Base-by-base conservation (phyloP, 441 rosid species). In the Erodium moschatum region DNA sequence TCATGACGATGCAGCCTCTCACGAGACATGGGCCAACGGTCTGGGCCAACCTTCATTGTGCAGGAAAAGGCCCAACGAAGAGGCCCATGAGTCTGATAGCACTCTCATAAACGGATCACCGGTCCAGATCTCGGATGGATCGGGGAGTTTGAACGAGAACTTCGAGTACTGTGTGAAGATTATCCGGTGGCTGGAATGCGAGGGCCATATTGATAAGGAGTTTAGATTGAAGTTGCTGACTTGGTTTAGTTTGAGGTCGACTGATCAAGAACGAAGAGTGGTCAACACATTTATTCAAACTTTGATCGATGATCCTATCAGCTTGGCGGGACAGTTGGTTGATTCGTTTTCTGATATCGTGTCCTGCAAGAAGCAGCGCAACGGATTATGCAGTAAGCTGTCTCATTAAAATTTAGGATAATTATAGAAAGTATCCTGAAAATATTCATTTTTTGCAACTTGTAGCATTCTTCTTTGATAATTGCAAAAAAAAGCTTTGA, bases 211-310 rank as follows among this genome's bases (percentile, higher is more conserved):
- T 1, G 78, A 86, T 67, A 89, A 82, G 78, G 90, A 84, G 65
- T 95, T 95, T 76, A 88, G 97, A 79, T 74, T 89, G 78, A 95
- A 85, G 70, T 82, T 95, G 81, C 78, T 95, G 70, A 91, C 99
- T 61, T 95, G 99, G 97, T 95, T 84, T 81, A 89, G 99, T 79
- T 76, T 90, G 77, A 84, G 93, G 76, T 91, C 99, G 13, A 89
- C 91, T 0, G 87, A 81, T 40, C 95, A 85, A 70, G 97, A 95
- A 73, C 94, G 96, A 11, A 79, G 97, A 63, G 94, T 95, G 68
- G 96, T 95, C 68, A 86, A 84, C 75, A 85, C 96, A 21, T 95
- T 90, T 73, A 87, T 95, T 79, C 90, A 90, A 72, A 85, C 97
- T 10, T 69, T 95, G 74, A 83, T 80, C 5, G 97, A 92, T 70